A percentile compares a stretch with the other conserved stretches of the same genome.
Evolutionary conservation across 2,329 filamentous ascomycete genomes (phyloP).

Genomic region (Claviceps sp.): DNA sequence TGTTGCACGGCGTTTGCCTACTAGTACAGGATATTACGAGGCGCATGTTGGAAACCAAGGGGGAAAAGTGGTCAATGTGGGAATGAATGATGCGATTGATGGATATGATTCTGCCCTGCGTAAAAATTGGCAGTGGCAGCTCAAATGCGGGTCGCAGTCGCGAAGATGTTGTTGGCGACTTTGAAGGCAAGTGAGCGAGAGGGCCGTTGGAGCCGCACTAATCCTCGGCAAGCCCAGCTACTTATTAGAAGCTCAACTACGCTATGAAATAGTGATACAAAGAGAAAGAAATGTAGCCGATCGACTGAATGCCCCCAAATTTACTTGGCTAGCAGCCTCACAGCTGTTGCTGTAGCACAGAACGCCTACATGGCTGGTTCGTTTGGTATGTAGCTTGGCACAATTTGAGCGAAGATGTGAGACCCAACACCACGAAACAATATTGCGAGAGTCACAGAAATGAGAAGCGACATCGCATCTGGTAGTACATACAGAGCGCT

Average conservation of each 20-base stretch:
- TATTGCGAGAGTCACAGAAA: too few relatives aligned
- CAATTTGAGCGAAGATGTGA: too few relatives aligned
- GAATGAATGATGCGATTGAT: slow-evolving; percentile 7
- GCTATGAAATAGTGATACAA: neutral
- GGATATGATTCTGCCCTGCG: slow-evolving; percentile 11
- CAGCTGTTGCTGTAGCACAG: too few relatives aligned
- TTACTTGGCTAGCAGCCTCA: too few relatives aligned
- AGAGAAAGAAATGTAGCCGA: too few relatives aligned
- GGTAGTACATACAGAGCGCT: too few relatives aligned
- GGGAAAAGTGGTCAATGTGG: slow-evolving; percentile 12
- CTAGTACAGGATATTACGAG: slow-evolving; percentile 16
- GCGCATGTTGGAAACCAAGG: slow-evolving; percentile 12
- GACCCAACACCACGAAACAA: too few relatives aligned
- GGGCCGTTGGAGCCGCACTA: neutral
- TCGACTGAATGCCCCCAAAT: too few relatives aligned
- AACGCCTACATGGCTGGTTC: too few relatives aligned
- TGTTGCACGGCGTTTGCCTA: slow-evolving; percentile 1
- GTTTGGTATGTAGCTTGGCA: too few relatives aligned
- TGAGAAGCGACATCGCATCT: too few relatives aligned
- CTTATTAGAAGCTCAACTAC: neutral
- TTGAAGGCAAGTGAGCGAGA: neutral
- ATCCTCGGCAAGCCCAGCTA: neutral
- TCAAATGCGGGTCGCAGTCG: neutral
- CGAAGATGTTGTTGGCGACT: neutral
- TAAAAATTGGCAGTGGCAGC: slow-evolving; percentile 5